phyloP scores from a whole-genome alignment of 2,329 filamentous ascomycete genomes.

The Ophiostoma himal-ulmi region DNA sequence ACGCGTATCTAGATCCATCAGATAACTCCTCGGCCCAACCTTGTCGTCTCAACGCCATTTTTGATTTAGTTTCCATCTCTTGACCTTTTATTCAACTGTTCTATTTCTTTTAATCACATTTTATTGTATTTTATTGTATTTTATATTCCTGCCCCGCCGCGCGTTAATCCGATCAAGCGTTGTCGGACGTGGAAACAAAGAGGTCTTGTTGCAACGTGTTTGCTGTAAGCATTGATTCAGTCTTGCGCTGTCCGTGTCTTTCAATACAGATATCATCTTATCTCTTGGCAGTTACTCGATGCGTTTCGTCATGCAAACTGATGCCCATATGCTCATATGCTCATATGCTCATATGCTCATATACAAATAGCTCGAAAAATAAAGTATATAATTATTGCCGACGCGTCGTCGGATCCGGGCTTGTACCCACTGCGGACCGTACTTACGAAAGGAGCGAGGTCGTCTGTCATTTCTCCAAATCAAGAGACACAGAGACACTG shows the following conservation, averaged over 20 bases:
- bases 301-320: constrained; percentile 1
- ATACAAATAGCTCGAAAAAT: too few relatives aligned
- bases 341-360: too few relatives aligned
- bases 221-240: not conserved
- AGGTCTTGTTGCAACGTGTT: not conserved
- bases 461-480: too few relatives aligned
- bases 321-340: not conserved
- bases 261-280: constrained; percentile 16
- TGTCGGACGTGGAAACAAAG: constrained; percentile 2
- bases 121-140: not conserved
- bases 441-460: not conserved
- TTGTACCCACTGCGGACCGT: not conserved
- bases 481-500: too few relatives aligned
- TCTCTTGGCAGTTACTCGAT: constrained; percentile 19
- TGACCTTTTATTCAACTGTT: not conserved
- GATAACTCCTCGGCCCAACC: not conserved
- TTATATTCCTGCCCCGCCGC: constrained; percentile 6
- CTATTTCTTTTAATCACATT: not conserved
- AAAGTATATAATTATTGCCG: too few relatives aligned
- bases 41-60: not conserved
- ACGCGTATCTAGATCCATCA: not conserved
- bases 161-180: constrained; percentile 21
- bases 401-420: not conserved
- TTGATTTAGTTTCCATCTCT: too few relatives aligned
- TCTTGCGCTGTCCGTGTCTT: not conserved